A percentile compares a stretch with the other conserved stretches of the same genome.
These are phyloP conservation scores for Lactarius hengduanensis DNA, from an alignment of 768 basidiomycete genomes.

Conservation along the genomic window DNA sequence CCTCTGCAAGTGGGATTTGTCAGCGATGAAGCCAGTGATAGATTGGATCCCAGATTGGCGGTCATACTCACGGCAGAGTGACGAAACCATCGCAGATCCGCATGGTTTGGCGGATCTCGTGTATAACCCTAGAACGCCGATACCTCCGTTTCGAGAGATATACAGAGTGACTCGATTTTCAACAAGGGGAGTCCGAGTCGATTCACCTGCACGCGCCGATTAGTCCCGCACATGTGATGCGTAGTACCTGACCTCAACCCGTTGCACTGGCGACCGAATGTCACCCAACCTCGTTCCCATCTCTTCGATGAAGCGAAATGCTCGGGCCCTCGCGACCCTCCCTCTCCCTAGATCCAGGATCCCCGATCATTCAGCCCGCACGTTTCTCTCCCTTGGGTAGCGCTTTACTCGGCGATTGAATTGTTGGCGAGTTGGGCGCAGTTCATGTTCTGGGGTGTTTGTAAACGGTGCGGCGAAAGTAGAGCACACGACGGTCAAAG, in stretches of 20 bases:
- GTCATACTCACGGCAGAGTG: not conserved
- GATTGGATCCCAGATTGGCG: no score
- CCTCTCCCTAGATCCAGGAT: constrained; percentile 44
- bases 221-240: constrained; percentile 31
- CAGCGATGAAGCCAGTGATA: no score
- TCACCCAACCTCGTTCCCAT: constrained; percentile 46
- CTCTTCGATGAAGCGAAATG: constrained; percentile 43
- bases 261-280: constrained; percentile 46
- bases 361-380: constrained; percentile 36
- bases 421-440: constrained; percentile 22
- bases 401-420: not conserved
- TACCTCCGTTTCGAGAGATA: not conserved
- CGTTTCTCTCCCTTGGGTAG: constrained; percentile 1
- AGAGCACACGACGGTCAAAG: constrained; percentile 5
- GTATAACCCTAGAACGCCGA: not conserved
- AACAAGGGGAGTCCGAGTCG: not conserved
- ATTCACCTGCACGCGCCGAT: constrained; percentile 28
- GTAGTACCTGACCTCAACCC: constrained; percentile 40
- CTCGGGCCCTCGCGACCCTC: constrained; percentile 41
- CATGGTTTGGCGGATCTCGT: not conserved
- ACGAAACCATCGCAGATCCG: not conserved
- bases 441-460: constrained; percentile 16
- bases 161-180: not conserved
- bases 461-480: constrained; percentile 28
- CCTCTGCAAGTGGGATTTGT: no score